Percentiles rank a stretch among this genome's conserved stretches.
phyloP scores from a whole-genome alignment of 176 grass and related monocot species.

The Aegilops tauschii region DNA sequence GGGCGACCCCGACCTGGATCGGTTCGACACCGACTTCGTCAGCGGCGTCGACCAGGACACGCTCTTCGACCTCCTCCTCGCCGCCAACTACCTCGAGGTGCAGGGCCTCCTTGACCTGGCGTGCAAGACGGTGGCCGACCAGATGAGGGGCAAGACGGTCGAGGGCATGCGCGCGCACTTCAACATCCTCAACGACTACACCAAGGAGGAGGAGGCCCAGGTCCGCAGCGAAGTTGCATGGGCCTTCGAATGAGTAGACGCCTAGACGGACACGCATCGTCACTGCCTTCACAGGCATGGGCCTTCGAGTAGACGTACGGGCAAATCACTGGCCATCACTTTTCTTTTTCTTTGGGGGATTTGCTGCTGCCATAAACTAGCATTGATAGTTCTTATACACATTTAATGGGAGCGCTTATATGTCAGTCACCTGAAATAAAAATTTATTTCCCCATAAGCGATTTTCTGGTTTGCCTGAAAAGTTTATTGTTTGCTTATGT shows the following conservation, averaged over 20 bases:
- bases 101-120: not conserved
- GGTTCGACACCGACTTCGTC: not conserved
- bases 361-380: no score
- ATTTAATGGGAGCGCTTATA: no score
- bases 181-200: not conserved
- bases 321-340: no score
- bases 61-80: not conserved
- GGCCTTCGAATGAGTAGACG: not conserved
- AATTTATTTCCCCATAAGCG: no score
- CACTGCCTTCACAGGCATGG: not conserved
- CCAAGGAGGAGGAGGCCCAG: not conserved
- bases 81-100: not conserved
- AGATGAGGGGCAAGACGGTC: not conserved
- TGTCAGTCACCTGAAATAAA: no score
- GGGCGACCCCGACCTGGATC: not conserved
- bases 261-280: no score
- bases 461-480: no score
- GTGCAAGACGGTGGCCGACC: not conserved
- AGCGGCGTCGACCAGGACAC: not conserved
- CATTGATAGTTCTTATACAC: no score
- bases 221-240: not conserved
- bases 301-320: not conserved
- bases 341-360: no score
- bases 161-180: constrained; percentile 19
- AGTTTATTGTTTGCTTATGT: no score